phyloP scores from a whole-genome alignment of 1,139 yeast genomes.

The Kluyveromyces sp. region DNA sequence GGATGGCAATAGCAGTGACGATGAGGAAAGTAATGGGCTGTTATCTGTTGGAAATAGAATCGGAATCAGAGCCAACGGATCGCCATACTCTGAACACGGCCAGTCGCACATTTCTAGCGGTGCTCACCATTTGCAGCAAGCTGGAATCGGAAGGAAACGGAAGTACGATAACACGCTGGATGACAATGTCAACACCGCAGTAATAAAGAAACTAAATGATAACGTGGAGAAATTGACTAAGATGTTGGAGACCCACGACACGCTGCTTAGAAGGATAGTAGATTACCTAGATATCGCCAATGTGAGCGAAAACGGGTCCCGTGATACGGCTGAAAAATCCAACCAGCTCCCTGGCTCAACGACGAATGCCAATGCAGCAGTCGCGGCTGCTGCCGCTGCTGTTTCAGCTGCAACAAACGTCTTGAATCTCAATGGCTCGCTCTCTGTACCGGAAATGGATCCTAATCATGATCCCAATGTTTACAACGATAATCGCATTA shows the following conservation, averaged over 20 bases:
- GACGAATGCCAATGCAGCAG: neutral
- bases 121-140: neutral
- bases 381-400: conserved; percentile 3
- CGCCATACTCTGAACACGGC: neutral
- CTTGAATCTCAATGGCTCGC: conserved; percentile 2
- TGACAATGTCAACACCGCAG: neutral
- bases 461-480: conserved; percentile 4
- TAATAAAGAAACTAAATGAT: conserved; percentile 1
- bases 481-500: conserved; percentile 1
- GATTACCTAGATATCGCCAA: neutral
- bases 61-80: neutral
- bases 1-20: conserved; percentile 1
- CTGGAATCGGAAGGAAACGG: conserved; percentile 3
- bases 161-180: conserved; percentile 1
- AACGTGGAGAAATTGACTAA: conserved; percentile 4
- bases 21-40: neutral
- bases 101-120: neutral
- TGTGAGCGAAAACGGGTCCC: neutral
- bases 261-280: neutral
- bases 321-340: neutral
- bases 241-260: conserved; percentile 6
- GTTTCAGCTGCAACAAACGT: conserved; percentile 2
- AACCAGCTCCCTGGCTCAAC: neutral
- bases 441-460: neutral
- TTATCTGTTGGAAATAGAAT: neutral